Conservation (phyloP, 345 rosid genomes). For the Gossypium mustelinum region DNA sequence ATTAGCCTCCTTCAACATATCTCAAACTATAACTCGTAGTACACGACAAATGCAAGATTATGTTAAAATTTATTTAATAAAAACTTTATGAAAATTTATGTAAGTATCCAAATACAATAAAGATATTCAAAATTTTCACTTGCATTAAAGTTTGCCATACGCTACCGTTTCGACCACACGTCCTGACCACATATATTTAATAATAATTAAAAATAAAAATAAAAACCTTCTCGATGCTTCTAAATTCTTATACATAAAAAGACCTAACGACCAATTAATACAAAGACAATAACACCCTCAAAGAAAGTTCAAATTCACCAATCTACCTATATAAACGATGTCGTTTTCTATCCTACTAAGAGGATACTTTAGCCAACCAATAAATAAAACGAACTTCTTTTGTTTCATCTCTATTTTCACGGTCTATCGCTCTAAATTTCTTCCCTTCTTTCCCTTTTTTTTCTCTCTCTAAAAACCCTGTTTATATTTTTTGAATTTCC, state of each 20-base stretch:
- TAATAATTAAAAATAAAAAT: too few relatives aligned
- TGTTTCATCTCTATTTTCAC: slow-evolving; percentile 35
- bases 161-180: not conserved
- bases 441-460: too few relatives aligned
- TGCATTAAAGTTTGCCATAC: not conserved
- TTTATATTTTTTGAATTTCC: not conserved
- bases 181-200: not conserved
- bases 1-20: too few relatives aligned
- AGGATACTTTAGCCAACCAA: slow-evolving; percentile 30
- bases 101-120: not conserved
- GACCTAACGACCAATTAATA: not conserved
- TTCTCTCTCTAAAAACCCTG: not conserved
- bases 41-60: too few relatives aligned
- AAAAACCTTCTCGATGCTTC: not conserved
- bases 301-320: not conserved
- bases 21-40: too few relatives aligned
- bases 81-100: not conserved
- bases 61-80: not conserved
- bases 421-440: not conserved
- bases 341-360: not conserved
- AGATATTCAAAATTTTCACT: too few relatives aligned
- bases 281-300: slow-evolving; percentile 14
- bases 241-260: not conserved
- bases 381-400: slow-evolving; percentile 20
- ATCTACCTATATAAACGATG: not conserved